Base-by-base conservation (phyloP, 164 flowering plant species). In the Umbellularia californica region DNA sequence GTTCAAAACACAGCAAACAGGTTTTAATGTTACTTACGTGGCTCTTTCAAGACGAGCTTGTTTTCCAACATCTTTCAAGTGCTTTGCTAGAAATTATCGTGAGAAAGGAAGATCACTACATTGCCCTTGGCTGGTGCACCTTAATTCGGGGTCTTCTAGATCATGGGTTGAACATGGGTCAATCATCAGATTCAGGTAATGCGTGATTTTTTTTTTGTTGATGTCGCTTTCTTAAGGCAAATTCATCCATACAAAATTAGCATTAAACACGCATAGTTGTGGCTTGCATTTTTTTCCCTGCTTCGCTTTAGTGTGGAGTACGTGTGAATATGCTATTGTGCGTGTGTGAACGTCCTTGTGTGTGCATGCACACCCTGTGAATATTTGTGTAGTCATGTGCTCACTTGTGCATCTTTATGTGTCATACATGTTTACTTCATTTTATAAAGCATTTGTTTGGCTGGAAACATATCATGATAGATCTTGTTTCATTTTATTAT, bases 51-150 rank as follows among this genome's bases (percentile, higher is more conserved):
- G 97, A 93, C 70, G 92, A 92, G 20, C 69, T 81, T 75, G 76
- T 87, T 72, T 89, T 87, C 72, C 70, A 82, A 79, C 76, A 79
- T n/a, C 69, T 89, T 58, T 82, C 87, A 6, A 79, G 25, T 60
- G 74, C 82, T 74, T 83, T 92, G 65, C 86, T 83, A 20, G 72
- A 80, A 58, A 80, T 90, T 76, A 82, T 92, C 33, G 58, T 10
- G 50, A 88, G 85, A 72, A 93, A 84, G 73, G 89, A 87, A n/a
- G 95, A 93, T 71, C 88, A 76, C 30, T 86, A 83, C 77, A 79
- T 92, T 68, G 79, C 87, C 5, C 85, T 92, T 75, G 97, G 98
- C 27, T 92, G 98, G 98, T 92, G 98, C 79, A 78, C 69, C 35
- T 84, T 93, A 66, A 82, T 87, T 3, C 87, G 91, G 5, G 73